Percentiles rank a stretch among this genome's conserved stretches.
Conservation (phyloP, 129 eudicot species). For the Chrysanthemum makinoi region DNA sequence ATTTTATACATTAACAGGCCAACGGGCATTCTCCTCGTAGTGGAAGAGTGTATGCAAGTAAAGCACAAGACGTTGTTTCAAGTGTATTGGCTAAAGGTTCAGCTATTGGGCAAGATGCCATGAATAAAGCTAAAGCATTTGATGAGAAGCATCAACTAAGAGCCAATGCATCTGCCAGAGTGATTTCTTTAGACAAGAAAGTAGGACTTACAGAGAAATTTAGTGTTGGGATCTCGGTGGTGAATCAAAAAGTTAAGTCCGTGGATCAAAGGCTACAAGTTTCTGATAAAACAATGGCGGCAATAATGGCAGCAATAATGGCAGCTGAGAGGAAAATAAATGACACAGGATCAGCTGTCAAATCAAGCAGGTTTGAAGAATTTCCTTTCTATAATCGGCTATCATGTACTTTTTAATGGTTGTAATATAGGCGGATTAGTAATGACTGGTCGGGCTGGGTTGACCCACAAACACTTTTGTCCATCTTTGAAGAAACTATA, state of each 20-base stretch:
- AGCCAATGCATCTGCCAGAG: constrained; percentile 91
- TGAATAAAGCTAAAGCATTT: constrained; percentile 90
- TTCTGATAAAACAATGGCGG: constrained; percentile 97
- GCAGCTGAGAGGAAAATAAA: constrained; percentile 93
- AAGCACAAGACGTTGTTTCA: constrained; percentile 95
- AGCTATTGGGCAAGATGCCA: constrained; percentile 84
- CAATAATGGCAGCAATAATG: constrained; percentile 80
- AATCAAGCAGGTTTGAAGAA: constrained; percentile 80
- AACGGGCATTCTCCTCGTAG: constrained; percentile 52
- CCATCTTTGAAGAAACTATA: no score
- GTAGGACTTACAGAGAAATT: constrained; percentile 80
- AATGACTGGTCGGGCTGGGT: background rate
- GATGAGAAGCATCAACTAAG: constrained; percentile 87
- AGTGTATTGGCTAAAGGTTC: constrained; percentile 90
- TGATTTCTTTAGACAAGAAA: constrained; percentile 71
- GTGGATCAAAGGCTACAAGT: constrained; percentile 96
- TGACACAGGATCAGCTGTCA: constrained; percentile 92
- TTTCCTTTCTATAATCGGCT: background rate
- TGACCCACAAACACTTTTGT: background rate
- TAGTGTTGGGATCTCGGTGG: constrained; percentile 82
- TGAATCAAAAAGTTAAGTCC: constrained; percentile 88
- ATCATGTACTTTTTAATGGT: no score
- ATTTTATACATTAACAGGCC: constrained; percentile 33
- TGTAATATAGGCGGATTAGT: background rate
- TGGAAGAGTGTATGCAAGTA: constrained; percentile 72